These are phyloP conservation scores for Croton setiger DNA, from an alignment of 441 rosid genomes.

Conservation along the genomic window DNA sequence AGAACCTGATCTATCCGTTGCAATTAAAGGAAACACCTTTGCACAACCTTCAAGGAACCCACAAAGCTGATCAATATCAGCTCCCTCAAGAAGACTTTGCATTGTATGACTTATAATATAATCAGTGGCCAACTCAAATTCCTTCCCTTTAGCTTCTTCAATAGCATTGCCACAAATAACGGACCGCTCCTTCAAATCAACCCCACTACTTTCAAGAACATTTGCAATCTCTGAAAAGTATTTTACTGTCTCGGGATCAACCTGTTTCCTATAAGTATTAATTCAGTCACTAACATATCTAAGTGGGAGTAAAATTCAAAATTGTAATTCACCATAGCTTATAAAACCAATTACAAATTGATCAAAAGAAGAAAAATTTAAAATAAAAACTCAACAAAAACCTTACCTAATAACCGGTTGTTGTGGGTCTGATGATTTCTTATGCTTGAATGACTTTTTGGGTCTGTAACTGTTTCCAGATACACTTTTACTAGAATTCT, in stretches of 20 bases:
- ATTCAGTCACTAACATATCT: conserved; percentile 12
- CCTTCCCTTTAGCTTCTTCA: conserved; percentile 88
- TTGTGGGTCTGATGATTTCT: conserved; percentile 38
- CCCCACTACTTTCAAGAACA: conserved; percentile 73
- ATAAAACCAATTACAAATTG: background rate
- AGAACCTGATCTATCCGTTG: conserved; percentile 94
- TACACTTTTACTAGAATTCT: conserved; percentile 32
- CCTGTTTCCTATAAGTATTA: conserved; percentile 59
- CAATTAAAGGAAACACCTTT: conserved; percentile 60
- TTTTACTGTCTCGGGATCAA: conserved; percentile 76
- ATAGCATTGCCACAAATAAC: conserved; percentile 80
- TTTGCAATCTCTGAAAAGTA: conserved; percentile 82
- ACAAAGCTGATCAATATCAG: conserved; percentile 78
- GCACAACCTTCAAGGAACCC: conserved; percentile 66
- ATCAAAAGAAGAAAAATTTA: background rate
- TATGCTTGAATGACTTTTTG: conserved; percentile 33
- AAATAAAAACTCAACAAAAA: background rate
- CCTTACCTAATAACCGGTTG: conserved; percentile 50
- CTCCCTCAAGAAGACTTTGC: conserved; percentile 83
- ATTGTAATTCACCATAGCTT: background rate
- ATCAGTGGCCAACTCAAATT: conserved; percentile 85
- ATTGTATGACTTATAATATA: conserved; percentile 80
- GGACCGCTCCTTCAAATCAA: conserved; percentile 71
- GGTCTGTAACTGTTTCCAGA: conserved; percentile 29
- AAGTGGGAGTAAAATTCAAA: background rate